Evolutionary conservation across 768 basidiomycete species (phyloP), one percentile per base, ranked within the genome.

Genomic region (Suillus placidus): DNA sequence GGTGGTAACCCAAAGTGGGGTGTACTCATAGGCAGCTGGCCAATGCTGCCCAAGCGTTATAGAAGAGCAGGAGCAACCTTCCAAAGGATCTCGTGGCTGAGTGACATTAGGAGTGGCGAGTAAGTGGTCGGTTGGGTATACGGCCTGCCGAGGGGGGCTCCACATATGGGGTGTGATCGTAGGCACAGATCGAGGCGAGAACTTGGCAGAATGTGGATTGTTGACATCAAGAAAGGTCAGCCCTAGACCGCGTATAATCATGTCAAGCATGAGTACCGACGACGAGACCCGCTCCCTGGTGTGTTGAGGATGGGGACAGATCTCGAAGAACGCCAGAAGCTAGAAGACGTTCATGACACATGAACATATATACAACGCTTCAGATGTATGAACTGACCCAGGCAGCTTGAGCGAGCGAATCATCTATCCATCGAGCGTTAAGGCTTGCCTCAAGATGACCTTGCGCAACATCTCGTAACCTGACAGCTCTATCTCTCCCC

Each of bases 241-340:
- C 12, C 83, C 82, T 7, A 91, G 80, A 40, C 81, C 80, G 63
- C 86, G 88, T 60, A 93, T 86, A 61, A 92, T 84, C 4, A 84
- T 84, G 72, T 92, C 92, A 30, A 93, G 82, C 73, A 87, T 81
- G 58, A 83, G 64, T 77, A 92, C 75, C 13, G 88, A 78, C 32
- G 89, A 89, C 18, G 79, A 77, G 56, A 84, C 81, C 55, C 91
- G 84, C 56, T 81, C 77, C 2, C 78, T 76, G 0, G 85, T 83
- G 73, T 90, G 85, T 54, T 79, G 70, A 13, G 90, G 91, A 73
- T 92, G 89, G 0, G 88, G 83, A 66, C 86, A 90, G 64, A 91
- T 76, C 72, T 92, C 90, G 67, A 92, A 93, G 67, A 91, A 76
- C 13, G 91, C 84, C 47, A 93, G 75, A 42, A 93, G 75, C 91